Percentiles rank a stretch among this genome's conserved stretches.
Evolutionary conservation across 441 rosid genomes (phyloP).

Genomic region (Raphanus hybrid): DNA sequence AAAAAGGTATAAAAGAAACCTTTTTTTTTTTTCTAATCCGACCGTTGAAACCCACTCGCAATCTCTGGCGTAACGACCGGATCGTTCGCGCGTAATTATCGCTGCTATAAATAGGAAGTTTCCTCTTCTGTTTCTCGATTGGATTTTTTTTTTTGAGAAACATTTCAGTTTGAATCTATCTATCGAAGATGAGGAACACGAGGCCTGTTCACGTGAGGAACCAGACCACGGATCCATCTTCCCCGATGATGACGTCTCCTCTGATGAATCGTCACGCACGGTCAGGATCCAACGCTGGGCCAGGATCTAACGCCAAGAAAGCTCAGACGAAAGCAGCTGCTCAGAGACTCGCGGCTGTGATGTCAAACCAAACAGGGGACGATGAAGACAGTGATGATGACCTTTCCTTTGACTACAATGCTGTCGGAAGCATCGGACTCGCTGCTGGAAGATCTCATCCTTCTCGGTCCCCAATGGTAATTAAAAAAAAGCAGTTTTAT

Average conservation of each 20-base stretch:
- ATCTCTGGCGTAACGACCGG: constrained; percentile 43
- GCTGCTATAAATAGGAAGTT: constrained; percentile 35
- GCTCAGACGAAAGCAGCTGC: constrained; percentile 95
- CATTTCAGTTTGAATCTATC: constrained; percentile 16
- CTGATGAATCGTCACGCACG: constrained; percentile 55
- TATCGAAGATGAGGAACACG: constrained; percentile 57
- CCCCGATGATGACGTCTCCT: constrained; percentile 57
- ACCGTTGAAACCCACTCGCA: constrained; percentile 41
- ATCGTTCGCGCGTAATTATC: constrained; percentile 39
- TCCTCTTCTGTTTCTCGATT: constrained; percentile 16
- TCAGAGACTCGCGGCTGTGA: constrained; percentile 89
- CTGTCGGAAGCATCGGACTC: constrained; percentile 62
- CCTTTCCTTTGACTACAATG: constrained; percentile 49
- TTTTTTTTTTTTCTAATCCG: constrained; percentile 12
- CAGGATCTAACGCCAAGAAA: constrained; percentile 51
- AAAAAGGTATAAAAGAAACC: constrained; percentile 10
- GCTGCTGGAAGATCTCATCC: constrained; percentile 63
- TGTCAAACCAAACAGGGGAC: constrained; percentile 65
- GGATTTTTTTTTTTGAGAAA: constrained; percentile 7
- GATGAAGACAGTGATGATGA: constrained; percentile 73
- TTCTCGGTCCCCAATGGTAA: constrained; percentile 68
- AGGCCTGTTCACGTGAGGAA: constrained; percentile 53
- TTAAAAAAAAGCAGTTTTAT: background rate
- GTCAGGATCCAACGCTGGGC: constrained; percentile 58
- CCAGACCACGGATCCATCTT: constrained; percentile 50